Base-by-base conservation (phyloP, 2,329 filamentous ascomycete genomes). In the Alternaria sp. region DNA sequence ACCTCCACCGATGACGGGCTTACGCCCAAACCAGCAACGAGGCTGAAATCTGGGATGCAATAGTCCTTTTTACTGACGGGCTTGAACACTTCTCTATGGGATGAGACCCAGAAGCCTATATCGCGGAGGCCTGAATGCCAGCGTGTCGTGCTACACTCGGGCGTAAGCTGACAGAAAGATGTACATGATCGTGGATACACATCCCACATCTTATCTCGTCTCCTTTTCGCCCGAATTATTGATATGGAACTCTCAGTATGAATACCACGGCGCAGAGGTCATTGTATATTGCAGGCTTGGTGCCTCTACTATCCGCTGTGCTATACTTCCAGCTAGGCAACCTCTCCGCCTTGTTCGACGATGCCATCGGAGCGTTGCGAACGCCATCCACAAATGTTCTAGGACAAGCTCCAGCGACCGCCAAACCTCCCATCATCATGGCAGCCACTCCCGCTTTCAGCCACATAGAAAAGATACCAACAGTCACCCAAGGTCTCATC, bases 401-500 rank as follows among this genome's bases (percentile, higher is more conserved):
- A 8, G 10, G 24, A 13, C 48, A 28, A 17, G 2, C 26, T 23
- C n/a, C 7, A 6, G 29, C n/a, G 11, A 24, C 9, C 5, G 51
- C 51, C 3, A 60, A 61, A 41, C 65, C 58, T 5, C 67, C 67
- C 29, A 62, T 71, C 17, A 44, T 70, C 36, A 64, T 70, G 49
- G 63, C 59, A n/a, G 54, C 61, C 11, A 50, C 61, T 14, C 58
- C 63, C 3, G 57, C 54, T 42, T 69, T 65, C 42, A 62, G 64
- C 36, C 68, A 72, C 50, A 58, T 71, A 21, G 66, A 67, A 41
- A 69, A 64, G n/a, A 45, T 68, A 39, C 56, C 64, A 8, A 56
- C 66, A 26, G 72, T 81, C 13, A 74, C 77, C 2, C 66, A 66
- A n/a, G 69, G 79, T 23, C 70, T 82, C 14, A 61, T 79, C 17